Base-by-base conservation (phyloP, 495 filamentous ascomycete genomes). In the Aspergillus panamensis region DNA sequence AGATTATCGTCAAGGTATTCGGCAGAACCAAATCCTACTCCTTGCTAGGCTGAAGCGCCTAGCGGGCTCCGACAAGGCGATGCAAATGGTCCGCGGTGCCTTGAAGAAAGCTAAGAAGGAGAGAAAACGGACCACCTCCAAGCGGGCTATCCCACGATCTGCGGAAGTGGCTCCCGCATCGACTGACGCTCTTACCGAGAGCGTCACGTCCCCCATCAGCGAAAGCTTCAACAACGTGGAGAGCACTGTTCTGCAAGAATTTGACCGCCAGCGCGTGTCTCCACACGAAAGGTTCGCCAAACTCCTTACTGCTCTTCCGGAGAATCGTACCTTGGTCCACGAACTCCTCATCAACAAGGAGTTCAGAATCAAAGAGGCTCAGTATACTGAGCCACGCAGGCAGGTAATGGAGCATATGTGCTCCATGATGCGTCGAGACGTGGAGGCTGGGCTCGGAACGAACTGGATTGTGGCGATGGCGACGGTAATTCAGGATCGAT, bases 341-440 rank as follows among this genome's bases (percentile, higher is more conserved):
- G 94, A 97, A 68, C 78, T 98, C 21, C 86, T 92, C 33, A 88
- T 98, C 62, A 92, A 97, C 69, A 88, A 87, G 63, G 87, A 94
- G 61, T 98, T 80, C 63, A 79, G 78, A 54, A 79, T 88, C 14
- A 81, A 85, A 40, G 73, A 83, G 40, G 67, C 72, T 1, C 70
- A 74, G 25, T 77, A 78, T 44, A 80, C 76, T 6, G 75, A 75
- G 9, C 73, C 71, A 32, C 79, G 77, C 62, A 84, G 72, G 57
- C 77, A 69, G 59, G 79, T 79, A 51, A 79, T 81, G 70, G 63
- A 76, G 53, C 84, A 87, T 14, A 82, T 96, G 56, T 93, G 90
- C 59, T 80, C 85, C 30, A 80, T 82, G 61, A 92, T 98, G 88
- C 82, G 86, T 55, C 71, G 73, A 54, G 90, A 87, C 44, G 84